A percentile compares a stretch with the other conserved stretches of the same genome.
phyloP scores from a whole-genome alignment of 2,329 filamentous ascomycete species.

The Coleophoma crateriformis region DNA sequence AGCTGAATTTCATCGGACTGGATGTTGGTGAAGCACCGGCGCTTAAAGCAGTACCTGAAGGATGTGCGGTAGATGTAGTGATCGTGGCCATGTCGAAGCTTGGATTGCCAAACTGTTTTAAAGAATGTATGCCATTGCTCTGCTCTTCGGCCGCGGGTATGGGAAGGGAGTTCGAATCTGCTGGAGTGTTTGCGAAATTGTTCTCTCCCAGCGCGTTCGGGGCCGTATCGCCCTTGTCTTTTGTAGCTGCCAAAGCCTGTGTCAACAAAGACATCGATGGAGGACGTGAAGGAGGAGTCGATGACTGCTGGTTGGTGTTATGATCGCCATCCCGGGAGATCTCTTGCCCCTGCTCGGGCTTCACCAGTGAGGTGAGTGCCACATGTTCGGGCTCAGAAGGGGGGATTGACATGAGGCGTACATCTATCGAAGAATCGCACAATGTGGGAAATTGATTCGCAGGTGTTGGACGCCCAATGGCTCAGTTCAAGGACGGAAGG shows the following conservation, averaged over 20 bases:
- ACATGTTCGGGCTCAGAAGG: slow-evolving; percentile 26
- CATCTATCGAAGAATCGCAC: slow-evolving; percentile 26
- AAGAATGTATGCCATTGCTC: slow-evolving; percentile 12
- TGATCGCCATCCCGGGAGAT: slow-evolving; percentile 15
- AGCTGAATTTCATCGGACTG: slow-evolving; percentile 6
- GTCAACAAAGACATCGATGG: slow-evolving; percentile 23
- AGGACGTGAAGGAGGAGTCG: slow-evolving; percentile 9
- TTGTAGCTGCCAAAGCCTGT: slow-evolving; percentile 19
- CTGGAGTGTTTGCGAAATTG: slow-evolving; percentile 1
- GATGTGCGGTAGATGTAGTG: slow-evolving; percentile 3
- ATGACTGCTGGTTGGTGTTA: slow-evolving; percentile 11
- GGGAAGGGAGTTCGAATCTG: neutral
- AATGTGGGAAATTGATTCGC: slow-evolving; percentile 25
- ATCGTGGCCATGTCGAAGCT: slow-evolving; percentile 11
- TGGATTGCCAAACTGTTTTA: slow-evolving; percentile 1
- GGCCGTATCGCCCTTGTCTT: slow-evolving; percentile 7
- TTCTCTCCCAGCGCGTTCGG: neutral
- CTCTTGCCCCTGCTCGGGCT: slow-evolving; percentile 15
- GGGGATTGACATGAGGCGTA: slow-evolving; percentile 27
- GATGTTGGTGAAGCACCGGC: slow-evolving; percentile 12
- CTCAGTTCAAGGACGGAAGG: slow-evolving; percentile 1
- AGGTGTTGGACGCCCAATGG: slow-evolving; percentile 20
- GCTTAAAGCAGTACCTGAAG: slow-evolving; percentile 8
- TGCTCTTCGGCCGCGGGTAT: slow-evolving; percentile 3
- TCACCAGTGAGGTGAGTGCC: slow-evolving; percentile 24